These are phyloP conservation scores for Scheffersomyces coipomensis DNA, from an alignment of 805 yeast species.

Conservation along the genomic window DNA sequence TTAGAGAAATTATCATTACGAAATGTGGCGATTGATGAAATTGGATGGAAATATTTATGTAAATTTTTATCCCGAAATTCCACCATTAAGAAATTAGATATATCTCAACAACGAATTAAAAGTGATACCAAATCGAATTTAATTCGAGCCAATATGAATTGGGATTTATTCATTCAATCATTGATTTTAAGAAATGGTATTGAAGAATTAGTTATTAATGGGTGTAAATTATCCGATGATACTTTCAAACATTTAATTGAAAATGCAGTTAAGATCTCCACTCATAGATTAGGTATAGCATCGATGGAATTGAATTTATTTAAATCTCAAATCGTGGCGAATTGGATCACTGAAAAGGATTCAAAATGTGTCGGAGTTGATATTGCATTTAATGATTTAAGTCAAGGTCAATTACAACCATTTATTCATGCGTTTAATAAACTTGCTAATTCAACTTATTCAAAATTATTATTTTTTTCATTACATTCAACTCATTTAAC, in stretches of 20 bases:
- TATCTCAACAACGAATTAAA: slow-evolving; percentile 56
- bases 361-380: slow-evolving; percentile 56
- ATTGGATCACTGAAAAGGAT: slow-evolving; percentile 45
- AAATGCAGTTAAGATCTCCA: slow-evolving; percentile 39
- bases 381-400: slow-evolving; percentile 53
- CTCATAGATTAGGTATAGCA: slow-evolving; percentile 55
- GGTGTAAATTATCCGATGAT: slow-evolving; percentile 47
- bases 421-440: slow-evolving; percentile 41
- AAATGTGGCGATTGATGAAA: slow-evolving; percentile 52
- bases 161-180: slow-evolving; percentile 48
- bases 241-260: slow-evolving; percentile 41
- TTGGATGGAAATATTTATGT: slow-evolving; percentile 53
- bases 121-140: slow-evolving; percentile 37
- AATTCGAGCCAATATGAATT: slow-evolving; percentile 49
- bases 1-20: slow-evolving; percentile 54
- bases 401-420: slow-evolving; percentile 45
- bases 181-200: slow-evolving; percentile 49
- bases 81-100: slow-evolving; percentile 49
- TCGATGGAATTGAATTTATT: slow-evolving; percentile 44
- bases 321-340: slow-evolving; percentile 42
- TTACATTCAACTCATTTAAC: slow-evolving; percentile 50
- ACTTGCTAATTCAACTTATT: slow-evolving; percentile 13
- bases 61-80: slow-evolving; percentile 44
- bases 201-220: slow-evolving; percentile 58
- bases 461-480: slow-evolving; percentile 49